Evolutionary conservation across 2,329 filamentous ascomycete species (phyloP).

Genomic region (Pestalotiopsis sp.): DNA sequence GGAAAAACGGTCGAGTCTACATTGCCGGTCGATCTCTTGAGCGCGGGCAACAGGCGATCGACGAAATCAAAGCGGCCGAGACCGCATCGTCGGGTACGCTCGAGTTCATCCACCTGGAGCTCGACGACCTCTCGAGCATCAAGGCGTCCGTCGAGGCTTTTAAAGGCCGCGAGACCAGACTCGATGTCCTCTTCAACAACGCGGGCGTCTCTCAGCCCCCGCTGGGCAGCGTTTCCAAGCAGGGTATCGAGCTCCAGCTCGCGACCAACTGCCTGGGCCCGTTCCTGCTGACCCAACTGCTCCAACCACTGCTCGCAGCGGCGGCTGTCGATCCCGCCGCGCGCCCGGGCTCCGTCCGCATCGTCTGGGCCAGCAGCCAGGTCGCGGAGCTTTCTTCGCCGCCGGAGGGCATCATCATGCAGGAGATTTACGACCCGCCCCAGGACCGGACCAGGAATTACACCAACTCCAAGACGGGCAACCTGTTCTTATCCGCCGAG

Average conservation of each 20-base stretch:
- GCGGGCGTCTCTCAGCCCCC: constrained; percentile 36
- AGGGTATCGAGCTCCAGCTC: constrained; percentile 27
- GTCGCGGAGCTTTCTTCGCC: background rate
- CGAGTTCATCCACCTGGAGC: constrained; percentile 25
- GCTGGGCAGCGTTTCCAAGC: constrained; percentile 29
- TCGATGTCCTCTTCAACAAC: constrained; percentile 40
- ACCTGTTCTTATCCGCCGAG: background rate
- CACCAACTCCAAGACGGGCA: background rate
- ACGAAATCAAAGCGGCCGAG: background rate
- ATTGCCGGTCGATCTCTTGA: background rate
- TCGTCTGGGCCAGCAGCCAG: background rate
- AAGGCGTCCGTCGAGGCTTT: constrained; percentile 25
- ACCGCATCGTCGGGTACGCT: background rate
- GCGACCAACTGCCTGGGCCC: constrained; percentile 24
- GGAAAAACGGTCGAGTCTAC: background rate
- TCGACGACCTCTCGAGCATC: constrained; percentile 28
- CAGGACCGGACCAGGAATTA: background rate
- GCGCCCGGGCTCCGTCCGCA: background rate
- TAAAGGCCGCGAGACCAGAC: constrained; percentile 16
- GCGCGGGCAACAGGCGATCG: background rate
- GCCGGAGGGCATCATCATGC: background rate
- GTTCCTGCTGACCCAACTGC: constrained; percentile 25
- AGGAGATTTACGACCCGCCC: background rate
- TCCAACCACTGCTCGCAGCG: constrained; percentile 17
- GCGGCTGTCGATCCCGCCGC: background rate